phyloP scores from a whole-genome alignment of 140 eudicot genomes.

The Ambrosia hybrid region DNA sequence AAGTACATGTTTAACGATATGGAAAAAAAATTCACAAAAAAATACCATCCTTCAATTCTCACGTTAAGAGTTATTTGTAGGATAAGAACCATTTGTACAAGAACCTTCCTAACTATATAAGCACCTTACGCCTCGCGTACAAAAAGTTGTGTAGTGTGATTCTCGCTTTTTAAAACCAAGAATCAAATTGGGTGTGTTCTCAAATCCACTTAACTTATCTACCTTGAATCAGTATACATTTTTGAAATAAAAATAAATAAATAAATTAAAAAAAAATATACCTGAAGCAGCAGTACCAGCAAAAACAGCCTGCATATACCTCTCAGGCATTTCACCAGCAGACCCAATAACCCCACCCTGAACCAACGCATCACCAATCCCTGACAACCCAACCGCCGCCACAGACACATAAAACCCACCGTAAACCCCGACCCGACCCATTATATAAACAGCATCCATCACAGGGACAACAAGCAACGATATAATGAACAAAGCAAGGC shows the following conservation, averaged over 20 bases:
- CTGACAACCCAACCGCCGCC: slow-evolving; percentile 53
- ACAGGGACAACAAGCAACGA: slow-evolving; percentile 68
- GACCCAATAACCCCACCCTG: slow-evolving; percentile 69
- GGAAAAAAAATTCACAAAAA: too few relatives aligned
- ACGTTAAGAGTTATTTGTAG: too few relatives aligned
- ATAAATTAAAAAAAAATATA: slow-evolving; percentile 1
- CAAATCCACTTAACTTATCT: neutral
- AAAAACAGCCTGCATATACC: slow-evolving; percentile 86
- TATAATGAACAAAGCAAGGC: slow-evolving; percentile 56
- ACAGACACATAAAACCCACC: slow-evolving; percentile 74
- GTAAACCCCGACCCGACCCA: slow-evolving; percentile 63
- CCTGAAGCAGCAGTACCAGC: slow-evolving; percentile 96
- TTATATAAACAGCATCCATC: slow-evolving; percentile 58
- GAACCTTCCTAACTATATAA: too few relatives aligned
- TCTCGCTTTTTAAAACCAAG: too few relatives aligned
- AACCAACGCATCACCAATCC: slow-evolving; percentile 74
- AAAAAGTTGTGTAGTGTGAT: too few relatives aligned
- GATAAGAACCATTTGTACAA: too few relatives aligned
- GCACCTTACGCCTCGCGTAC: too few relatives aligned
- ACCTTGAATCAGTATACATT: too few relatives aligned
- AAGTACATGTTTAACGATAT: too few relatives aligned
- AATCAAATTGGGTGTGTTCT: too few relatives aligned
- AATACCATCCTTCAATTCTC: too few relatives aligned
- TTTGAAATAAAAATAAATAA: too few relatives aligned
- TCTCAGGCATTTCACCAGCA: slow-evolving; percentile 84